Conservation (phyloP, 2,329 filamentous ascomycete genomes). For the Colletotrichum sp. region DNA sequence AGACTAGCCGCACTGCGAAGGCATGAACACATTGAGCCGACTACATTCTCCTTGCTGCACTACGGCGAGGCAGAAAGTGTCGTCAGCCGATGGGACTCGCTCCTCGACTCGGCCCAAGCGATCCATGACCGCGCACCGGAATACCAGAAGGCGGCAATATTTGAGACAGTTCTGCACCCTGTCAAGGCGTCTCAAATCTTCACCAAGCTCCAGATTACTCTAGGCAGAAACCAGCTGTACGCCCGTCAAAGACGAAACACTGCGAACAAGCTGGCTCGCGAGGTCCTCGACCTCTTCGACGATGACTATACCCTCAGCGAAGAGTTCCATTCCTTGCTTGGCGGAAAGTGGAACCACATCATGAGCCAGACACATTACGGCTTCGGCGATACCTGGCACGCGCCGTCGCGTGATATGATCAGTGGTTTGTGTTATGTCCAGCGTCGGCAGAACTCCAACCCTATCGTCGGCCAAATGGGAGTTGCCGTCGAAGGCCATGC, state of each 20-base stretch:
- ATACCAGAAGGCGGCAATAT: conserved; percentile 57
- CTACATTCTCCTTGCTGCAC: conserved; percentile 62
- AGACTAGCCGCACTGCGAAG: conserved; percentile 55
- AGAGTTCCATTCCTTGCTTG: conserved; percentile 53
- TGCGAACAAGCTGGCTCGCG: conserved; percentile 53
- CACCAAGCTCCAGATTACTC: conserved; percentile 50
- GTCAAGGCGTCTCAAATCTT: conserved; percentile 62
- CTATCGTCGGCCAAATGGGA: conserved; percentile 46
- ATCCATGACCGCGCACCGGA: not conserved
- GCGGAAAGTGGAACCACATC: conserved; percentile 63
- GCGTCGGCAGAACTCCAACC: conserved; percentile 48
- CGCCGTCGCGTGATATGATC: conserved; percentile 60
- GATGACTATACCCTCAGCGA: conserved; percentile 54
- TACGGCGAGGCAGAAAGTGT: conserved; percentile 64
- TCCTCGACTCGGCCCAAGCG: conserved; percentile 46
- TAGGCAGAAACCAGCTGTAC: conserved; percentile 57
- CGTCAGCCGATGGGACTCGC: conserved; percentile 36
- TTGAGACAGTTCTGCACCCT: conserved; percentile 66
- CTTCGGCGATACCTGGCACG: conserved; percentile 62
- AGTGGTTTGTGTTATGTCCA: conserved; percentile 59
- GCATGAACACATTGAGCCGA: conserved; percentile 63
- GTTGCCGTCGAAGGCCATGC: conserved; percentile 35
- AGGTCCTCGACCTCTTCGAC: conserved; percentile 54
- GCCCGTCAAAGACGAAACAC: conserved; percentile 61
- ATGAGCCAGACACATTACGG: conserved; percentile 54